Percentiles rank a stretch among this genome's conserved stretches.
Evolutionary conservation across 768 basidiomycete genomes (phyloP).

Genomic region (Lanmaoa pseudosensibilis): DNA sequence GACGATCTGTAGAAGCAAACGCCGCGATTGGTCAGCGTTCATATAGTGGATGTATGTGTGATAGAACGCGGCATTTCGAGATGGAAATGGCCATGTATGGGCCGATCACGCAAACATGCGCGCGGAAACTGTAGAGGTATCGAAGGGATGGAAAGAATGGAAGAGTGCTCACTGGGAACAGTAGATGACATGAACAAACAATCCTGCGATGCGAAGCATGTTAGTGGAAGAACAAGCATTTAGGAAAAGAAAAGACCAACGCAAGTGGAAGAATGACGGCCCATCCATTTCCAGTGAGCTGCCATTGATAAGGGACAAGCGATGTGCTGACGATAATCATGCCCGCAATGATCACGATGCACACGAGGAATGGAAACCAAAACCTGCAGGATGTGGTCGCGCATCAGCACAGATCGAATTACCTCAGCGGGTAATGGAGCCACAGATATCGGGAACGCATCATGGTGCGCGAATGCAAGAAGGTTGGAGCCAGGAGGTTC

Average conservation of each 20-base stretch:
- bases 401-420: slow-evolving; percentile 16
- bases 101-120: slow-evolving; percentile 1
- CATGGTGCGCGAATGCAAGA: background rate
- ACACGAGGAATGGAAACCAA: slow-evolving; percentile 44
- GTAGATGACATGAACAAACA: slow-evolving; percentile 62
- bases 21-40: slow-evolving; percentile 17
- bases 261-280: slow-evolving; percentile 76
- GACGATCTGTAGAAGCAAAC: slow-evolving; percentile 51
- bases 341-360: slow-evolving; percentile 51
- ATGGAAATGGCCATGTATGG: slow-evolving; percentile 26
- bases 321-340: slow-evolving; percentile 59
- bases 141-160: slow-evolving; percentile 6
- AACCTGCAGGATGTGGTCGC: slow-evolving; percentile 23
- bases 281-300: slow-evolving; percentile 59
- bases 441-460: background rate
- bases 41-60: background rate
- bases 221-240: background rate
- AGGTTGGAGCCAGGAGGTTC: background rate
- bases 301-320: slow-evolving; percentile 66
- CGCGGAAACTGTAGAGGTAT: background rate
- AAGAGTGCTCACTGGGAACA: slow-evolving; percentile 67
- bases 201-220: slow-evolving; percentile 40
- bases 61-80: slow-evolving; percentile 4
- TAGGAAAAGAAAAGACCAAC: slow-evolving; percentile 39
- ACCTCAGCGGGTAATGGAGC: slow-evolving; percentile 4